A percentile compares a stretch with the other conserved stretches of the same genome.
Conservation (phyloP, 345 rosid species). For the Reutealis trisperma region DNA sequence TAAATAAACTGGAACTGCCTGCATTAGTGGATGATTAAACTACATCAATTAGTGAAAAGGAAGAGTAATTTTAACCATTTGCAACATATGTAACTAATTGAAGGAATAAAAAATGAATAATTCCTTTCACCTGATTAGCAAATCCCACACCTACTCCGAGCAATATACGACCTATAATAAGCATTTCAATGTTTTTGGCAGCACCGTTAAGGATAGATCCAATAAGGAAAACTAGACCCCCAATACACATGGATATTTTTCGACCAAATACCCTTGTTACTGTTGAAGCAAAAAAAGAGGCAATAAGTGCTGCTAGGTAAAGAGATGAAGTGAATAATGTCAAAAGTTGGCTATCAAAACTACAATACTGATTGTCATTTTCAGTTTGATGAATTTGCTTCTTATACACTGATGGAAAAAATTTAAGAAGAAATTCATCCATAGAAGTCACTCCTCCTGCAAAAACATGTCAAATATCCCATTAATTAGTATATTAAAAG, state of each 20-base stretch:
- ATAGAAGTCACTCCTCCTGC: slow-evolving; percentile 79
- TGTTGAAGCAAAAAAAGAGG: slow-evolving; percentile 62
- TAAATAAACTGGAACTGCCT: slow-evolving; percentile 46
- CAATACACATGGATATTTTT: slow-evolving; percentile 37
- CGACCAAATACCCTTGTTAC: slow-evolving; percentile 51
- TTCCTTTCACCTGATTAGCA: slow-evolving; percentile 30
- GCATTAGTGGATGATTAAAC: not conserved
- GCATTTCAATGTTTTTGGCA: slow-evolving; percentile 40
- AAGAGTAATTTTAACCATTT: not conserved
- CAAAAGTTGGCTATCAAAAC: slow-evolving; percentile 60
- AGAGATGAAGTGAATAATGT: slow-evolving; percentile 79
- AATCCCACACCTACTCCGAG: slow-evolving; percentile 55
- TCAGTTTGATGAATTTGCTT: slow-evolving; percentile 24
- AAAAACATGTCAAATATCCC: not conserved
- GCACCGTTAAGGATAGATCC: slow-evolving; percentile 51
- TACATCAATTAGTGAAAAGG: not conserved
- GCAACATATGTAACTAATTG: not conserved
- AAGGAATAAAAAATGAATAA: not conserved
- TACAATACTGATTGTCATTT: slow-evolving; percentile 58
- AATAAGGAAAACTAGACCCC: slow-evolving; percentile 33
- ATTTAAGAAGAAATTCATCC: slow-evolving; percentile 59
- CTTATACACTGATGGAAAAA: slow-evolving; percentile 54
- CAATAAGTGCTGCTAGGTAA: slow-evolving; percentile 64
- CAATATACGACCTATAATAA: slow-evolving; percentile 44
- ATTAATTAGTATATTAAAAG: not conserved